phyloP scores from a whole-genome alignment of 305 asterid genomes.

The Fraxinus velutina region DNA sequence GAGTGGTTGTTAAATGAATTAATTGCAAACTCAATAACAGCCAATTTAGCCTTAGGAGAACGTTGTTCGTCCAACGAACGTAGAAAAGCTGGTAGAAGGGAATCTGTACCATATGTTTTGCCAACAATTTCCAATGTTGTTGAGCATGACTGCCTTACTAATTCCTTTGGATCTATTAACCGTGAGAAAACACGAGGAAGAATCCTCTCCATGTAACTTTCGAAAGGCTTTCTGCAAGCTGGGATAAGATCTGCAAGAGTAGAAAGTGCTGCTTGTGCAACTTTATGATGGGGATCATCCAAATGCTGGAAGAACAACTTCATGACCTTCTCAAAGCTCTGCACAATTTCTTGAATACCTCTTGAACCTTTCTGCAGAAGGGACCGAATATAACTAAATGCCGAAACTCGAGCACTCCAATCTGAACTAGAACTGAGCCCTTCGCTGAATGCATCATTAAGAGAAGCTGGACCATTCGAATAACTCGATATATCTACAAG shows the following conservation, averaged over 20 bases:
- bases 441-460: conserved; percentile 78
- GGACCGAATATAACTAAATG: conserved; percentile 70
- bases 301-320: conserved; percentile 94
- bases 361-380: conserved; percentile 86
- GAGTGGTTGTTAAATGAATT: conserved; percentile 84
- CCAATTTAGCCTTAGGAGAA: conserved; percentile 97
- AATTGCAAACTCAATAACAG: conserved; percentile 90
- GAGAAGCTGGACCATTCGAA: conserved; percentile 87
- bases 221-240: conserved; percentile 92
- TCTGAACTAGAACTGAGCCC: conserved; percentile 92
- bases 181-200: conserved; percentile 97
- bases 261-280: conserved; percentile 97
- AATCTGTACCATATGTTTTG: conserved; percentile 88
- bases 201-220: conserved; percentile 94
- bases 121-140: conserved; percentile 82
- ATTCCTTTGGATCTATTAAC: conserved; percentile 94
- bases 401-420: conserved; percentile 96
- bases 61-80: conserved; percentile 98
- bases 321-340: conserved; percentile 97
- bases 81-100: conserved; percentile 90
- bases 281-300: conserved; percentile 99
- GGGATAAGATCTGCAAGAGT: conserved; percentile 97
- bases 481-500: conserved; percentile 68
- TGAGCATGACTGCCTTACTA: conserved; percentile 94
- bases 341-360: conserved; percentile 88